Conservation (phyloP, 345 rosid species). For the Rubroshorea leprosula region DNA sequence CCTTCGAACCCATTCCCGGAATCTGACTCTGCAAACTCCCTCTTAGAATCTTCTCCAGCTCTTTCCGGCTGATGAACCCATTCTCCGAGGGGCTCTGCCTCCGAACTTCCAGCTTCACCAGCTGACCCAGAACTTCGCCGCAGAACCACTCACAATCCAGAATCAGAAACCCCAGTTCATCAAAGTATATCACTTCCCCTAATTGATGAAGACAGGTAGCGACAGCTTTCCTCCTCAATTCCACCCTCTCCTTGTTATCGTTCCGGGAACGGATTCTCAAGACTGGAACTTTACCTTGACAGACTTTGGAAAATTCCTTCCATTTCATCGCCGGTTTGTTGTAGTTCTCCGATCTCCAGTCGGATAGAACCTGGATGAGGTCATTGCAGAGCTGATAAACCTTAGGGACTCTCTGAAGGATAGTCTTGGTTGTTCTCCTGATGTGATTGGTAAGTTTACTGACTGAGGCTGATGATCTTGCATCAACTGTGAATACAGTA, state of each 20-base stretch:
- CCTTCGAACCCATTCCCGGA: slow-evolving; percentile 84
- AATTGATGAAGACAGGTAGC: slow-evolving; percentile 88
- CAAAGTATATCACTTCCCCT: slow-evolving; percentile 82
- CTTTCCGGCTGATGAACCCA: slow-evolving; percentile 64
- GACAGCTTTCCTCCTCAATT: slow-evolving; percentile 64
- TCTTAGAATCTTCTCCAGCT: slow-evolving; percentile 70
- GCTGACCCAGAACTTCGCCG: slow-evolving; percentile 73
- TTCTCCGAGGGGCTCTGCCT: slow-evolving; percentile 51
- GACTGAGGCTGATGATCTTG: slow-evolving; percentile 79
- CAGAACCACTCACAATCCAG: slow-evolving; percentile 90
- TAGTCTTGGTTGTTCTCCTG: slow-evolving; percentile 59
- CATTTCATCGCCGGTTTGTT: slow-evolving; percentile 82
- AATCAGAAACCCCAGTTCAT: slow-evolving; percentile 62
- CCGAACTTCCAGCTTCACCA: slow-evolving; percentile 57
- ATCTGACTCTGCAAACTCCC: slow-evolving; percentile 74
- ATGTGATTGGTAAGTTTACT: slow-evolving; percentile 70
- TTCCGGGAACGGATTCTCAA: slow-evolving; percentile 70
- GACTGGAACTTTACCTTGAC: slow-evolving; percentile 75
- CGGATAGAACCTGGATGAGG: slow-evolving; percentile 60
- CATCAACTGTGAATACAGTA: slow-evolving; percentile 85
- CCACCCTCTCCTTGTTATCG: slow-evolving; percentile 55
- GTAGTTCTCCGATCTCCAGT: slow-evolving; percentile 75
- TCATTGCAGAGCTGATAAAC: slow-evolving; percentile 92
- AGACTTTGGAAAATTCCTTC: slow-evolving; percentile 80
- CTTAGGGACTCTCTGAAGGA: slow-evolving; percentile 78